A percentile compares a stretch with the other conserved stretches of the same genome.
phyloP scores from a whole-genome alignment of 2,329 filamentous ascomycete genomes.

The Cercospora beticola region DNA sequence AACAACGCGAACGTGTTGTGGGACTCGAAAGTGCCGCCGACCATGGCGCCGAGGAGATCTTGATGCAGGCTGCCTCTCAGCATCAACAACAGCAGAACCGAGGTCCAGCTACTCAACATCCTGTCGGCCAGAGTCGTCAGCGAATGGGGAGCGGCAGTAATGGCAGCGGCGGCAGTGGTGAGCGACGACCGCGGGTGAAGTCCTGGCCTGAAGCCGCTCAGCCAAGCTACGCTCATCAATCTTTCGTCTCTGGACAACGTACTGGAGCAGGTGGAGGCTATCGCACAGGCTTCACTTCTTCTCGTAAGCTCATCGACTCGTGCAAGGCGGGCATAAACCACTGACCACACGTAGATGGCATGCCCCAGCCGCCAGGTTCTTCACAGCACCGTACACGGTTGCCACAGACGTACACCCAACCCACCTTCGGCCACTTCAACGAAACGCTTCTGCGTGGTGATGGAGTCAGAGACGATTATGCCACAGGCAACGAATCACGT shows the following conservation, averaged over 20 bases:
- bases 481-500: neutral
- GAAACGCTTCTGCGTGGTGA: slow-evolving; percentile 5
- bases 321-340: no score
- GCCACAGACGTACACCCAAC: slow-evolving; percentile 7
- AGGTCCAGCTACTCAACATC: neutral
- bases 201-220: slow-evolving; percentile 14
- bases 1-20: slow-evolving; percentile 55
- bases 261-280: neutral
- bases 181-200: slow-evolving; percentile 11
- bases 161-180: slow-evolving; percentile 10
- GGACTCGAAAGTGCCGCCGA: slow-evolving; percentile 57
- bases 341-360: slow-evolving; percentile 11
- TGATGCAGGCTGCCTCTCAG: slow-evolving; percentile 35
- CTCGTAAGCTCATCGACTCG: slow-evolving; percentile 10
- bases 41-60: slow-evolving; percentile 50
- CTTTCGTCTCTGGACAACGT: neutral
- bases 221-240: neutral
- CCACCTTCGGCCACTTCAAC: slow-evolving; percentile 16
- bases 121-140: slow-evolving; percentile 4
- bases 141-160: slow-evolving; percentile 9
- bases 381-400: slow-evolving; percentile 12
- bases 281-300: slow-evolving; percentile 1
- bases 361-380: neutral
- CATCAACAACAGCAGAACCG: slow-evolving; percentile 3
- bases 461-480: neutral